Conservation (phyloP, 352 stramenopile species). For the Peronospora tabacina region DNA sequence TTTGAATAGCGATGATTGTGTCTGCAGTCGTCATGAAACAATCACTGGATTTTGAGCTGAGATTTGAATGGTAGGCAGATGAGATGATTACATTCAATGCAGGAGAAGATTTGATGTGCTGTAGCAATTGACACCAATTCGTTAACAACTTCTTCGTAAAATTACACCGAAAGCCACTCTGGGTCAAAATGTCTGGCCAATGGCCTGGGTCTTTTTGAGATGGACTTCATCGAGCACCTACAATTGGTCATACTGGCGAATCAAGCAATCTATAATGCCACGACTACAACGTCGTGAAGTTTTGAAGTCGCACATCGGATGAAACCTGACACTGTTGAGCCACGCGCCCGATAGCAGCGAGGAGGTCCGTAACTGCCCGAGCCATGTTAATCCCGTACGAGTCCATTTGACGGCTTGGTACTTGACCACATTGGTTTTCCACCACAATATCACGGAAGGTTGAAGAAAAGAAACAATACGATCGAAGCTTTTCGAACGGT, state of each 20-base stretch:
- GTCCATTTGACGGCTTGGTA: conserved; percentile 11
- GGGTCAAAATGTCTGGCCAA: too few relatives aligned
- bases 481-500: conserved; percentile 7
- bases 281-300: conserved; percentile 5
- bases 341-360: conserved; percentile 42
- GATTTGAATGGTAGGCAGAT: too few relatives aligned
- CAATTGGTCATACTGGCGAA: conserved; percentile 8
- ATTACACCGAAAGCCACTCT: too few relatives aligned
- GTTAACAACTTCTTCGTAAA: too few relatives aligned
- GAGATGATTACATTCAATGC: too few relatives aligned
- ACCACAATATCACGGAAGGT: conserved; percentile 22
- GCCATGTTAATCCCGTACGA: conserved; percentile 48
- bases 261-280: neutral
- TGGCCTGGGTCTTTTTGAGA: too few relatives aligned
- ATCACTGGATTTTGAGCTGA: too few relatives aligned
- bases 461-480: conserved; percentile 16
- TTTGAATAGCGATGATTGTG: neutral
- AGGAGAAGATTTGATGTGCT: too few relatives aligned
- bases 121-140: too few relatives aligned
- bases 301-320: conserved; percentile 24
- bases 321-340: conserved; percentile 32
- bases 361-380: conserved; percentile 38
- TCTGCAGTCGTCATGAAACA: too few relatives aligned
- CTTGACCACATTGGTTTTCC: conserved; percentile 5
- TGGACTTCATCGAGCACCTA: neutral